Evolutionary conservation across 2,329 filamentous ascomycete species (phyloP).

Genomic region (Alternaria arbusti): DNA sequence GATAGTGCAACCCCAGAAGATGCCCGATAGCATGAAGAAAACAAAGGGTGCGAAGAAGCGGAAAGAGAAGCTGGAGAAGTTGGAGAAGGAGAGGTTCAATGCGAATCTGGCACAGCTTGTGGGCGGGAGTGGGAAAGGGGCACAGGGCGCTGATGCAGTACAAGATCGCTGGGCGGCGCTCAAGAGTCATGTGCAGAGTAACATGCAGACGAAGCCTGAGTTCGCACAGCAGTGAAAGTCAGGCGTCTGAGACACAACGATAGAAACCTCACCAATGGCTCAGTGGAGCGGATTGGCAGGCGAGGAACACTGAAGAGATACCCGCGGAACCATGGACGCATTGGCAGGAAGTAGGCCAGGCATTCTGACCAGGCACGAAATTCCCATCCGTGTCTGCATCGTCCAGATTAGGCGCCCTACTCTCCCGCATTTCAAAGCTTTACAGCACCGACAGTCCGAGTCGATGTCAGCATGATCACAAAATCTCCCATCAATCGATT

Average conservation of each 20-base stretch:
- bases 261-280: neutral
- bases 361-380: neutral
- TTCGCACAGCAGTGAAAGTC: constrained; percentile 56
- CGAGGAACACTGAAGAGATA: neutral
- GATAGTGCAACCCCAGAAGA: constrained; percentile 57
- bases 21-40: constrained; percentile 68
- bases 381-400: neutral
- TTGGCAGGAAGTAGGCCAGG: no score
- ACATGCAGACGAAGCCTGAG: constrained; percentile 86
- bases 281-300: neutral
- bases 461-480: neutral
- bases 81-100: constrained; percentile 84
- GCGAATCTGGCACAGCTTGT: constrained; percentile 80
- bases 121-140: constrained; percentile 10
- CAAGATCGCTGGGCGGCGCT: constrained; percentile 75
- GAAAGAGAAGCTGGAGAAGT: constrained; percentile 78
- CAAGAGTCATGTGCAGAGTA: constrained; percentile 81
- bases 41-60: constrained; percentile 77
- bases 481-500: neutral
- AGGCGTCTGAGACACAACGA: neutral
- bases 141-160: constrained; percentile 22
- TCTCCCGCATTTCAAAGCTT: neutral
- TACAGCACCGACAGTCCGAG: neutral
- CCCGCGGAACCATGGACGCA: no score
- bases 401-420: neutral